A percentile compares a stretch with the other conserved stretches of the same genome.
Evolutionary conservation across 352 stramenopile species (phyloP).

Genomic region (Phytophthora hybrid): DNA sequence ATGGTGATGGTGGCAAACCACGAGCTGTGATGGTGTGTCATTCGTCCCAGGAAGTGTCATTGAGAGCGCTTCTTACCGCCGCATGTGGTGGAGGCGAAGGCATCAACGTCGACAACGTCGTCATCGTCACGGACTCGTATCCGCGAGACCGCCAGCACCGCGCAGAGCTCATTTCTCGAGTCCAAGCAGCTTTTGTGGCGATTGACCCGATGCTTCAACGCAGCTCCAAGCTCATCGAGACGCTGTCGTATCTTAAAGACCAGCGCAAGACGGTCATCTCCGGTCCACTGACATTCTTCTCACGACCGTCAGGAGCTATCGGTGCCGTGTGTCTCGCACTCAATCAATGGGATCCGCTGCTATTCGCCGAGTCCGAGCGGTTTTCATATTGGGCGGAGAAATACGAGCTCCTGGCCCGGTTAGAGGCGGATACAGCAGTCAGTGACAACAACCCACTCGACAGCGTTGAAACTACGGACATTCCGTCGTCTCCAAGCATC

Average conservation of each 20-base stretch:
- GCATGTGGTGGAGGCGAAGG: background rate
- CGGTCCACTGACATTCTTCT: constrained; percentile 50
- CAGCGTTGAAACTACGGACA: background rate
- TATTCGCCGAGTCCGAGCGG: constrained; percentile 37
- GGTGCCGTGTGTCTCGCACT: constrained; percentile 60
- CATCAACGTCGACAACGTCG: constrained; percentile 17
- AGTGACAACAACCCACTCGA: background rate
- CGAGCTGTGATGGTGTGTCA: constrained; percentile 31
- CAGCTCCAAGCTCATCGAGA: constrained; percentile 43
- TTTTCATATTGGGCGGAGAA: constrained; percentile 27
- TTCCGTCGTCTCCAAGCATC: constrained; percentile 12
- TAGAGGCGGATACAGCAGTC: constrained; percentile 2
- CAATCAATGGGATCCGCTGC: constrained; percentile 43
- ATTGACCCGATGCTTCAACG: constrained; percentile 54
- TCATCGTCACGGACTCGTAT: constrained; percentile 50
- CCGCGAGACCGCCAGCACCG: constrained; percentile 47
- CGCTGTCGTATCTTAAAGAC: constrained; percentile 65
- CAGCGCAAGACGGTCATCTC: constrained; percentile 47
- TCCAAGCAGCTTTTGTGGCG: constrained; percentile 46
- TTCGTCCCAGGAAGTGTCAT: constrained; percentile 21
- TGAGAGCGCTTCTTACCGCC: constrained; percentile 11
- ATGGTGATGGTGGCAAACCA: constrained; percentile 9
- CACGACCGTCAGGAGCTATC: constrained; percentile 50
- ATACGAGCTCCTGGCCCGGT: constrained; percentile 34
- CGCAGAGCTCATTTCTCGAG: constrained; percentile 33